These are phyloP conservation scores for Emergomyces africanus DNA, from an alignment of 2,329 filamentous ascomycete genomes.

Conservation along the genomic window DNA sequence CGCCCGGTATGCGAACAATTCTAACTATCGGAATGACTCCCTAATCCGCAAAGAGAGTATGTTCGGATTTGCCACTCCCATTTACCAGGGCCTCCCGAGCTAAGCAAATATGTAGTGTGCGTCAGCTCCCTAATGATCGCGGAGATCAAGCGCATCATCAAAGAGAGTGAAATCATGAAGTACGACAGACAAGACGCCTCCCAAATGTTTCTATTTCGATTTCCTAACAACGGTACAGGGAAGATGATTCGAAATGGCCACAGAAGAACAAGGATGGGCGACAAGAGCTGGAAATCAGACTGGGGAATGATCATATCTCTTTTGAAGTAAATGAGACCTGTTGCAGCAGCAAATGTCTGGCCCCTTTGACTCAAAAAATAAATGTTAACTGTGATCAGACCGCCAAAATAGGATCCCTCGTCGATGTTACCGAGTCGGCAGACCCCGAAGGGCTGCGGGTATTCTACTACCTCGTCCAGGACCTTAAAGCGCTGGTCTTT, in stretches of 20 bases:
- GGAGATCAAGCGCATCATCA: slow-evolving; percentile 95
- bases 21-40: slow-evolving; percentile 97
- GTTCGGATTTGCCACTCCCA: slow-evolving; percentile 24
- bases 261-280: slow-evolving; percentile 98
- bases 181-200: slow-evolving; percentile 30
- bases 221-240: slow-evolving; percentile 42
- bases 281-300: slow-evolving; percentile 86
- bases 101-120: slow-evolving; percentile 55
- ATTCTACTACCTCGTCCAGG: slow-evolving; percentile 97
- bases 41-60: slow-evolving; percentile 98
- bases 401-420: slow-evolving; percentile 92
- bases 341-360: background rate
- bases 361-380: background rate
- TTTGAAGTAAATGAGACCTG: slow-evolving; percentile 59
- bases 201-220: background rate
- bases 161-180: slow-evolving; percentile 96
- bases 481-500: slow-evolving; percentile 92
- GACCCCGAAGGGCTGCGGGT: slow-evolving; percentile 93
- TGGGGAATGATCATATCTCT: slow-evolving; percentile 92
- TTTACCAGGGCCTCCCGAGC: slow-evolving; percentile 3
- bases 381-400: slow-evolving; percentile 47
- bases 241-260: slow-evolving; percentile 97
- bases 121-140: slow-evolving; percentile 82
- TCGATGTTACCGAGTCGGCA: slow-evolving; percentile 90
- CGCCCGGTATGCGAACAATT: slow-evolving; percentile 97